These are phyloP conservation scores for Amauroascus niger DNA, from an alignment of 2,329 filamentous ascomycete genomes.

Conservation along the genomic window DNA sequence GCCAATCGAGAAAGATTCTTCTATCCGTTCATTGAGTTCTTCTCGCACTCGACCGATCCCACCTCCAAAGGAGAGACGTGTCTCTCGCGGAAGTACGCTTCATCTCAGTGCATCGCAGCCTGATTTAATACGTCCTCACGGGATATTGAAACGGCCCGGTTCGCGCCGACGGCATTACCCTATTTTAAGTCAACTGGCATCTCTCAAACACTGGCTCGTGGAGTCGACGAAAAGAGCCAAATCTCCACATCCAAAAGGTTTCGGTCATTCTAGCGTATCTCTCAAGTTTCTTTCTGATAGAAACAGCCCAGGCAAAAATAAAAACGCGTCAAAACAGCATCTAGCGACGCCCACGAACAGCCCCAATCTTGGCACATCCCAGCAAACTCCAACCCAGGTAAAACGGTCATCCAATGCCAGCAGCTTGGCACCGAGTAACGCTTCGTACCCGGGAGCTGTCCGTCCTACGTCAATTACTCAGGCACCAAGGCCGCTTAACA, in stretches of 20 bases:
- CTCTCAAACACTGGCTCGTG: constrained; percentile 63
- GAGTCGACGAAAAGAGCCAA: constrained; percentile 55
- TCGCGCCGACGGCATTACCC: constrained; percentile 51
- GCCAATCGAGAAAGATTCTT: constrained; percentile 66
- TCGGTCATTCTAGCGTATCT: constrained; percentile 23
- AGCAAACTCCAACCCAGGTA: constrained; percentile 30
- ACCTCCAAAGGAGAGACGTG: constrained; percentile 76
- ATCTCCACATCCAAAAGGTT: constrained; percentile 41
- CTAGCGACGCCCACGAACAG: constrained; percentile 19
- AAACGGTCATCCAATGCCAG: constrained; percentile 36
- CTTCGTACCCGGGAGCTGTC: constrained; percentile 33
- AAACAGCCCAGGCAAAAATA: constrained; percentile 30
- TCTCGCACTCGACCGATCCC: constrained; percentile 67
- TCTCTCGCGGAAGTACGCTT: constrained; percentile 72
- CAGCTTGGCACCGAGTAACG: constrained; percentile 35
- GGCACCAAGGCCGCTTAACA: constrained; percentile 29
- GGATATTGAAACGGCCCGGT: constrained; percentile 46
- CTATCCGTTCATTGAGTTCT: constrained; percentile 63
- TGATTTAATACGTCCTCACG: constrained; percentile 49
- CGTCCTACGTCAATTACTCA: constrained; percentile 33
- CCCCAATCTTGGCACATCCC: constrained; percentile 22
- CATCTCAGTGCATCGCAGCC: constrained; percentile 68
- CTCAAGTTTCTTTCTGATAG: constrained; percentile 33
- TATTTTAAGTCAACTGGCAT: constrained; percentile 56
- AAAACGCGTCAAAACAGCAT: constrained; percentile 28